Conservation (phyloP, 192 early-diverging fungal genomes). For the Coemansia sp. region DNA sequence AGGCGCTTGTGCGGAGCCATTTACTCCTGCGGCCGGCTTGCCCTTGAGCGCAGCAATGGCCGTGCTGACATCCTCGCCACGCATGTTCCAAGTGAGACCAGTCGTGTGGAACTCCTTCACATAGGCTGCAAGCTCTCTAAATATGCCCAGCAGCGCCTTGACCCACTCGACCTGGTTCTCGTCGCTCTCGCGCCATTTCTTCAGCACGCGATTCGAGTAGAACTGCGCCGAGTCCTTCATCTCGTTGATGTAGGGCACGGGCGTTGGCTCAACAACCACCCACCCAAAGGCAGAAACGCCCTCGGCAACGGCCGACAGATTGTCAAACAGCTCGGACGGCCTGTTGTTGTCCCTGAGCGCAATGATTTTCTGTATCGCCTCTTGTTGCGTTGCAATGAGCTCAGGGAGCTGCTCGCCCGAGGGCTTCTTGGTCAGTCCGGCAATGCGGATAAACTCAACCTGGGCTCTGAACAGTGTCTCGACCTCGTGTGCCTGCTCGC, state of each 20-base stretch:
- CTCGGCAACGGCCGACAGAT: constrained; percentile 84
- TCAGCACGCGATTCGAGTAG: constrained; percentile 87
- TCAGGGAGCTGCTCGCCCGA: constrained; percentile 60
- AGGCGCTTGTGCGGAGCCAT: neutral
- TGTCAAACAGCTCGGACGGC: constrained; percentile 69
- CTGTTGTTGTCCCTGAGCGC: constrained; percentile 80
- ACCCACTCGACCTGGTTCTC: constrained; percentile 84
- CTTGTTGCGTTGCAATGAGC: constrained; percentile 70
- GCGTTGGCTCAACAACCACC: constrained; percentile 84
- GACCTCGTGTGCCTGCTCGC: constrained; percentile 64
- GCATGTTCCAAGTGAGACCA: constrained; percentile 90
- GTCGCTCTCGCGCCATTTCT: constrained; percentile 89
- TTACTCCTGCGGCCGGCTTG: constrained; percentile 18
- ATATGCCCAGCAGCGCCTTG: constrained; percentile 64
- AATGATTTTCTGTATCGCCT: constrained; percentile 63
- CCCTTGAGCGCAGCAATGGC: constrained; percentile 39
- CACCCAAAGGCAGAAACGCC: constrained; percentile 90
- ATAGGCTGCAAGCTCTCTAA: constrained; percentile 78
- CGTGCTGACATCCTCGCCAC: constrained; percentile 57
- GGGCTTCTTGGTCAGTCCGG: constrained; percentile 77
- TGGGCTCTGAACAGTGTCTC: constrained; percentile 67
- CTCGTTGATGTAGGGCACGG: constrained; percentile 84
- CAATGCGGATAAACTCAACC: constrained; percentile 72
- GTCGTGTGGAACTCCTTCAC: constrained; percentile 88
- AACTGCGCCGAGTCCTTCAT: constrained; percentile 92